Base-by-base conservation (phyloP, 202 grass and related monocot species). In the Sporobolus alterniflorus region DNA sequence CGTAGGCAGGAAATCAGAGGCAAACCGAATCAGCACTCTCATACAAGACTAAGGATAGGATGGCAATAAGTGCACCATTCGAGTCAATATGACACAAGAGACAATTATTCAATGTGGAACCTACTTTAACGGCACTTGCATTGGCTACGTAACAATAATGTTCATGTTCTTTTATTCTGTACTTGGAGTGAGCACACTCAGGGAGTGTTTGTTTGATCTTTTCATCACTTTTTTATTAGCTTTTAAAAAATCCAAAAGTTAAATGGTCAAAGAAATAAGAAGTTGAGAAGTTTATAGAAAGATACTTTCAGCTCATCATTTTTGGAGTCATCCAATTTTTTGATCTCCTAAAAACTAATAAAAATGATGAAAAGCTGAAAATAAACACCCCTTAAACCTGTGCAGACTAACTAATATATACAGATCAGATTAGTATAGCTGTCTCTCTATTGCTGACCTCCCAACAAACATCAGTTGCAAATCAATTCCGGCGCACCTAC, bases 401-500 rank as follows among this genome's bases (percentile, higher is more conserved):
- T n/a, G n/a, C n/a, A n/a, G n/a, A n/a, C n/a, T n/a, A n/a, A n/a
- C n/a, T n/a, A n/a, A n/a, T n/a, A n/a, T n/a, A n/a, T n/a, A n/a
- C n/a, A n/a, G n/a, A n/a, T n/a, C n/a, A 20, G 1, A 14, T 47
- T 61, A 49, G 17, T 71, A 36, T 71, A 12, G 36, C 18, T 64
- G 28, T 50, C 4, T 47, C 14, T 14, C 40, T 32, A 39, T 21
- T 22, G 32, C 55, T 15, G 61, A 80, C 77, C 2, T 73, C 12
- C 55, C 68, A 82, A 82, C 68, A 8, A 72, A 82, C 81, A 44
- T 76, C 48, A 39, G 48, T 83, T 76, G 64, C 26, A 64, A 20
- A 42, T 64, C 54, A 72, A 71, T 42, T n/a, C n/a, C n/a, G n/a
- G n/a, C n/a, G n/a, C n/a, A n/a, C n/a, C n/a, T n/a, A n/a, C n/a